Evolutionary conservation across 2,329 filamentous ascomycete species (phyloP), one percentile per base, ranked within the genome.

Genomic region (Clonostachys chloroleuca): DNA sequence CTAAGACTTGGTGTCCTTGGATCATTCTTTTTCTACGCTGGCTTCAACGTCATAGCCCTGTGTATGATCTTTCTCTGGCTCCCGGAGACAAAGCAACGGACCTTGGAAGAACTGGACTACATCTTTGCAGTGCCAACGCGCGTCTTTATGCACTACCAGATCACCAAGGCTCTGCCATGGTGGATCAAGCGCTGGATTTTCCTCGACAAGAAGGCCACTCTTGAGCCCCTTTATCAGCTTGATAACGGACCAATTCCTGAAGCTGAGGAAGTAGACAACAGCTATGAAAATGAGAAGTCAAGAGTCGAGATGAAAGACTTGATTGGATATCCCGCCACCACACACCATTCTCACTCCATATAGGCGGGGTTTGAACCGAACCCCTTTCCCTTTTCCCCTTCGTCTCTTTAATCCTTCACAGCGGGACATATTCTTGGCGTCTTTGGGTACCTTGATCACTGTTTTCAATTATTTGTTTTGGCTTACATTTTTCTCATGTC

Each of bases 181-280:
- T 86, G 78, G 75, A 60, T 81, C 55, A 80, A 74, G 57, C 70
- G 77, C 16, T 83, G 76, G 59, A 60, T 86, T 20, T 58, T 85
- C 40, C 69, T 74, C 39, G 68, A 70, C 50, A 75, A 74, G 54
- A 52, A 62, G 14, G 70, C 59, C 5, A 56, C 56, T 18, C 57
- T 74, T 35, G 60, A 70, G 51, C 71, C 70, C 8, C 57, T 74
- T n/a, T 74, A 74, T 43, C 64, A 64, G 42, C 63, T 71, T 30
- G 67, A 70, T 65, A 20, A 58, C 56, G 17, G 47, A 39, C 14
- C 14, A 7, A 30, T 44, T 10, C 36, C 45, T n/a, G 20, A 33
- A 30, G 45, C 20, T 12, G 45, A 40, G 5, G 61, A 64, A 20
- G 60, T 63, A 10, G 60, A 63, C 42, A 61, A 49, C 40, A 56